These are phyloP conservation scores for Nigrograna mackinnonii DNA, from an alignment of 2,329 filamentous ascomycete genomes.

Conservation along the genomic window DNA sequence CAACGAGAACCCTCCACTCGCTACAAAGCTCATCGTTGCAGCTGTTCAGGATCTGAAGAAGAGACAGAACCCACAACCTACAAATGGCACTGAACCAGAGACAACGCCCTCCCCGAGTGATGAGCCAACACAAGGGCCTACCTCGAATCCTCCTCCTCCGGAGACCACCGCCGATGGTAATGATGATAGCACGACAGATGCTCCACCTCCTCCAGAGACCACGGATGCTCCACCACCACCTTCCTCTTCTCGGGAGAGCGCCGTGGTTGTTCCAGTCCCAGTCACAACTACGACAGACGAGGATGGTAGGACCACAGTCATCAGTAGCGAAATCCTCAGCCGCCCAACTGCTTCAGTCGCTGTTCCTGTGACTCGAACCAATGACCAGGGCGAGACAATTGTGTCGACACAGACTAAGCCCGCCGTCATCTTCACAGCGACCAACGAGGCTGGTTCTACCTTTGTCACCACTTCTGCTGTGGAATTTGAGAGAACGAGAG, in stretches of 20 bases:
- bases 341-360: slow-evolving; percentile 43
- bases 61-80: slow-evolving; percentile 36
- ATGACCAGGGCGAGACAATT: slow-evolving; percentile 39
- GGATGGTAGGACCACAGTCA: slow-evolving; percentile 35
- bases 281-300: slow-evolving; percentile 43
- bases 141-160: no score
- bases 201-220: slow-evolving; percentile 1
- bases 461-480: slow-evolving; percentile 39
- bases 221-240: slow-evolving; percentile 8
- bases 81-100: slow-evolving; percentile 21
- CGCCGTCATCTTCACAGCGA: slow-evolving; percentile 39
- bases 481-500: slow-evolving; percentile 33
- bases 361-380: slow-evolving; percentile 43
- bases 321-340: slow-evolving; percentile 46
- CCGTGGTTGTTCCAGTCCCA: slow-evolving; percentile 44
- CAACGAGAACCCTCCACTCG: slow-evolving; percentile 63
- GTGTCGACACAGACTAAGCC: slow-evolving; percentile 43
- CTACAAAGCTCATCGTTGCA: slow-evolving; percentile 65
- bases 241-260: slow-evolving; percentile 15
- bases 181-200: no score
- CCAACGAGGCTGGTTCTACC: slow-evolving; percentile 43
- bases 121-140: slow-evolving; percentile 1
- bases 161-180: no score
- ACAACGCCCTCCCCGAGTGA: slow-evolving; percentile 2
- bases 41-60: slow-evolving; percentile 57